Base-by-base conservation (phyloP, 352 stramenopile species). In the Phytophthora quininea region DNA sequence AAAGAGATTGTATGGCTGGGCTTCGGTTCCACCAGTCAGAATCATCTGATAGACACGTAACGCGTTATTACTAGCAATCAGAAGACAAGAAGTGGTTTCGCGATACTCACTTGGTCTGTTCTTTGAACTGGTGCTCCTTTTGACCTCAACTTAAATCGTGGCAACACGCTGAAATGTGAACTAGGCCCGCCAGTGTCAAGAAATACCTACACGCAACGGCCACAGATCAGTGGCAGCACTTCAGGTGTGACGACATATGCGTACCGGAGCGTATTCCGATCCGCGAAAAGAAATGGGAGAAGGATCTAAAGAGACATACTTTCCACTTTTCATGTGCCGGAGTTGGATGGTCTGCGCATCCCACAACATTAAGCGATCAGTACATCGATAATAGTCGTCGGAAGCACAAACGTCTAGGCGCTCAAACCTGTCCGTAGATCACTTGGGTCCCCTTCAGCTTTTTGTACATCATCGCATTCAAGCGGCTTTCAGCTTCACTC, bases 401-500 rank as follows among this genome's bases (percentile, higher is more conserved):
- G 38, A 31, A 27, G 29, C 19, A 47, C 0, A 8, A 27, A 47
- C 35, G 19, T 42, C 8, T 27, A 51, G 2, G 24, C 24, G 11
- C 27, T 14, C 30, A 48, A 37, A 90, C 84, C 56, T 92, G 80
- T 48, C 84, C 84, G 19, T 92, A 92, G 7, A 81, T 84, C 15
- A 92, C 80, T 57, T 84, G 76, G 0, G 69, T 76, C 3, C 82
- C 82, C 53, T 76, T 74, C 35, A 90, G 65, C 31, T 90, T 89
- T 64, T 86, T 80, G 74, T 91, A 89, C 76, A 84, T 88, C 37
- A 81, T 88, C 8, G 77, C 71, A 57, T 92, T 92, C n/a, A 92
- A 61, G 8, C 84, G 71, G 1, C 68, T 71, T 58, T 92, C 82
- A 6, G 84, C 80, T 43, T 89, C 77, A 38, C 84, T 90, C 57